Base-by-base conservation (phyloP, 1,284 basidiomycete species). In the Malassezia caprae region DNA sequence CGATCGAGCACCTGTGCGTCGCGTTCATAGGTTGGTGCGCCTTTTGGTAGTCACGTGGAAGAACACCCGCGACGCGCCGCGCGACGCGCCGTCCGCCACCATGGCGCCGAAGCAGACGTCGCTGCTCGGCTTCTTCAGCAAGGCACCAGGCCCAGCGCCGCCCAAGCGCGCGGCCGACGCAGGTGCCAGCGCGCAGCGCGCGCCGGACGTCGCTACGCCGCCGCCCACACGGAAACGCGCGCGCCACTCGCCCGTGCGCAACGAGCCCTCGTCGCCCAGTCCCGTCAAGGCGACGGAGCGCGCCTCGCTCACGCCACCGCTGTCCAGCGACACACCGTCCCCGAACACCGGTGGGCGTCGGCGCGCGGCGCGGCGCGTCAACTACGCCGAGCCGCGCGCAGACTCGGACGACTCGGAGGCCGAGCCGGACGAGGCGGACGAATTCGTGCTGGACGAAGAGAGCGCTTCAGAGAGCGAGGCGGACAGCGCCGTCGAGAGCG, bases 11-110 rank as follows among this genome's bases (percentile, higher is more conserved):
- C 42, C 49, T 74, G 19, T 72, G 69, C 43, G 65, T 63, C 6
- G 64, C 71, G 4, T 74, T 74, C 59, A 63, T 73, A 26, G 72
- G 72, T 15, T 68, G 68, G 68, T 72, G 69, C 52, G 58, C 60
- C 8, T 73, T 69, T 41, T 72, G 69, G 67, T 69, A 59, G 41
- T 28, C 23, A 43, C 27, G 41, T 43, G 27, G 40, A 12, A 6
- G 4, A 13, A 27, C 8, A 27, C n/a, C 41, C 24, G 24, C 27
- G 23, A 12, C 46, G 45, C 45, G 40, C 41, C 37, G 12, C 40
- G 42, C 15, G 2, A 3, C 30, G 39, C 48, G 48, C 23, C 21
- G 24, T 37, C 21, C 12, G 4, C 35, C 26, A 13, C 27, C 49
- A 52, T 52, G 55, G 31, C 49, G 32, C 42, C 54, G 15, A 51